These are phyloP conservation scores for Ophiostoma australiae DNA, from an alignment of 2,329 filamentous ascomycete species.

Conservation along the genomic window DNA sequence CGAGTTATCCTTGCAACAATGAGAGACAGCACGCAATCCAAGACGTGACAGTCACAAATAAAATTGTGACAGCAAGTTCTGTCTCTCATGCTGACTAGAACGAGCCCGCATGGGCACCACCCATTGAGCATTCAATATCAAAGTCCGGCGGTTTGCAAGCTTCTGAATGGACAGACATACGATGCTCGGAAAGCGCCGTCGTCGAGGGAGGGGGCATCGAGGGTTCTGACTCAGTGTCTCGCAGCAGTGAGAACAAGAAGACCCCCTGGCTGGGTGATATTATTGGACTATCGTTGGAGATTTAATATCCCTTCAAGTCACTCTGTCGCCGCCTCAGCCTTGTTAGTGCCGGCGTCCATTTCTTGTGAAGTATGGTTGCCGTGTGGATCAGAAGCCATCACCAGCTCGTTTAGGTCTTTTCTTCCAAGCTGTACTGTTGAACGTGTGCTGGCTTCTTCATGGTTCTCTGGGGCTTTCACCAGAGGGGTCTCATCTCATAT, in stretches of 20 bases:
- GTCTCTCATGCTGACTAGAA: background rate
- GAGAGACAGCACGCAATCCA: background rate
- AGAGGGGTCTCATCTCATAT: background rate
- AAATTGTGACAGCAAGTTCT: background rate
- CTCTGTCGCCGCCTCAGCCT: background rate
- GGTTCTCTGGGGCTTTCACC: background rate
- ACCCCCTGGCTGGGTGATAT: background rate
- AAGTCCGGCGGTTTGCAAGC: background rate
- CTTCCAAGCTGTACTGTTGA: background rate
- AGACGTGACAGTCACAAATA: no score
- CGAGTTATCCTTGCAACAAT: background rate
- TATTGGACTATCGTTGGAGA: background rate
- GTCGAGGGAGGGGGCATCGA: background rate
- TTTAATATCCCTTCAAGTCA: background rate
- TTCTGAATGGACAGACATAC: background rate
- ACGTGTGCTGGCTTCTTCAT: background rate
- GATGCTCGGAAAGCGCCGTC: background rate
- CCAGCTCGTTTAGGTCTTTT: background rate
- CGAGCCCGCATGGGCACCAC: background rate
- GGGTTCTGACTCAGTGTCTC: background rate
- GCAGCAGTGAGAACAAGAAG: background rate
- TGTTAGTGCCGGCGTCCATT: background rate
- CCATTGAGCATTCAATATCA: background rate
- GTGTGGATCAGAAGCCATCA: background rate
- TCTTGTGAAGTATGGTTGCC: background rate